phyloP scores from a whole-genome alignment of 2,329 filamentous ascomycete genomes.

The Arachnomyces sp. region DNA sequence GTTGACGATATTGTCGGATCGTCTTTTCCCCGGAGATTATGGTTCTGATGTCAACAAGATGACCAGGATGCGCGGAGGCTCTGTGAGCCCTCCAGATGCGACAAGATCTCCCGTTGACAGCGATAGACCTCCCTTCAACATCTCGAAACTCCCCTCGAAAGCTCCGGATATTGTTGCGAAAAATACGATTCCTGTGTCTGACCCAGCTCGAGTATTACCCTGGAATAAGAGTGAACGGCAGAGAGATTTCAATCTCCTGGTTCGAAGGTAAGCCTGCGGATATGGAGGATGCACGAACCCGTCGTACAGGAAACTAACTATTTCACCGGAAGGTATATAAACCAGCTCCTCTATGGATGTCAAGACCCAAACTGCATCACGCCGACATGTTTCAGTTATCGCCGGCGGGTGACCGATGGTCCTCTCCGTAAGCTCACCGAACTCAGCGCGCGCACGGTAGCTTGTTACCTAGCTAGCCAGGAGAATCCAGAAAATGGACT shows the following conservation, averaged over 20 bases:
- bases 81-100: conserved; percentile 24
- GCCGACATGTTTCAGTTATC: conserved; percentile 72
- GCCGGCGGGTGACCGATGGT: conserved; percentile 58
- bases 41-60: conserved; percentile 19
- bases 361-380: conserved; percentile 61
- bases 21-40: background rate
- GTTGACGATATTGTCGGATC: background rate
- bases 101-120: conserved; percentile 18
- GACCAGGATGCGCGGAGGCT: conserved; percentile 37
- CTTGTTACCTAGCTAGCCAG: conserved; percentile 71
- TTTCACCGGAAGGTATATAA: conserved; percentile 55
- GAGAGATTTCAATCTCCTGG: conserved; percentile 49
- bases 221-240: conserved; percentile 35
- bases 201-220: conserved; percentile 29
- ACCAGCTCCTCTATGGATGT: conserved; percentile 77
- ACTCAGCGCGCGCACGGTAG: conserved; percentile 72
- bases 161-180: conserved; percentile 32
- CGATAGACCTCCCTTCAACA: conserved; percentile 23
- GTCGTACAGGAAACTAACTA: background rate
- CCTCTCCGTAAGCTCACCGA: conserved; percentile 73
- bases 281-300: conserved; percentile 5
- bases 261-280: conserved; percentile 59
- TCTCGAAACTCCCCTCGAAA: conserved; percentile 34
- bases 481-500: conserved; percentile 66
- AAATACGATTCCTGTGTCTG: conserved; percentile 33